These are phyloP conservation scores for Penicillium sp. DNA, from an alignment of 2,329 filamentous ascomycete genomes.

Conservation along the genomic window DNA sequence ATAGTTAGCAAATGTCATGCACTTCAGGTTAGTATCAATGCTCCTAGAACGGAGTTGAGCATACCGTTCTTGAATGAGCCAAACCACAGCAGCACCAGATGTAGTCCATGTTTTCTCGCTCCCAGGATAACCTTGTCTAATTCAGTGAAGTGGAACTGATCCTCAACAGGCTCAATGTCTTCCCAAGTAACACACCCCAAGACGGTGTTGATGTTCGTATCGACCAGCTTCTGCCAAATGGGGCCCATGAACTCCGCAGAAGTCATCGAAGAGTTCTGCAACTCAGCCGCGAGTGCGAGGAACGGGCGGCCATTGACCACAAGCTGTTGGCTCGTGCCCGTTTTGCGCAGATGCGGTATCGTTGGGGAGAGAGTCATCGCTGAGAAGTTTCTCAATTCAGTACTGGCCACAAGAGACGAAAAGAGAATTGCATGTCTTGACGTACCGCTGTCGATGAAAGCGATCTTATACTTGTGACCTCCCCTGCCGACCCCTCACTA, in stretches of 20 bases:
- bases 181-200: slow-evolving; percentile 52
- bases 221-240: slow-evolving; percentile 47
- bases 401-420: neutral
- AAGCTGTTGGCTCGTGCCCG: slow-evolving; percentile 36
- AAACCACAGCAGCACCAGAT: slow-evolving; percentile 51
- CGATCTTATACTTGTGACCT: neutral
- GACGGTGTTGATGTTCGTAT: slow-evolving; percentile 49
- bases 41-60: slow-evolving; percentile 1
- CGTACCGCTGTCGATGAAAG: neutral
- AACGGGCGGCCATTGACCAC: slow-evolving; percentile 50
- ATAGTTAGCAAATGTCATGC: neutral
- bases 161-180: slow-evolving; percentile 50
- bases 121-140: slow-evolving; percentile 45
- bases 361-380: slow-evolving; percentile 6
- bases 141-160: slow-evolving; percentile 46
- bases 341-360: slow-evolving; percentile 18
- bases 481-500: neutral
- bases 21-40: too few species aligned
- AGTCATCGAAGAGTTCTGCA: slow-evolving; percentile 53
- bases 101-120: slow-evolving; percentile 42
- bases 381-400: neutral
- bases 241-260: slow-evolving; percentile 49
- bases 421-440: neutral
- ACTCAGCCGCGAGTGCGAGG: slow-evolving; percentile 49
- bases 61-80: slow-evolving; percentile 53